These are phyloP conservation scores for Asterochloris sp. DNA, from an alignment of 139 green algal genomes.

Conservation along the genomic window DNA sequence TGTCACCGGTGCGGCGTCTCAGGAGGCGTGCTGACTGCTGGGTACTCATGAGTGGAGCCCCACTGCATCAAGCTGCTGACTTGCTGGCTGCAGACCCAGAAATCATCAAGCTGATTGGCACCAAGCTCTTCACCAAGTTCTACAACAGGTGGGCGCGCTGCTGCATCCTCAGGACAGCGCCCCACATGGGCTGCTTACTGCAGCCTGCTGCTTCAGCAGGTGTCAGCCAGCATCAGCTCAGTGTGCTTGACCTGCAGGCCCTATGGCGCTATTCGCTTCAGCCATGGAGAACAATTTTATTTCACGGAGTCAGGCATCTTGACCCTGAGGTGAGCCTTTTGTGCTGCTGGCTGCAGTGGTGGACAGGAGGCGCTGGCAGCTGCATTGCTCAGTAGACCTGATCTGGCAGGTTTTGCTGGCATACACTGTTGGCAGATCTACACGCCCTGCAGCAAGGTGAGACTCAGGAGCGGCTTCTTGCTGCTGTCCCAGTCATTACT, in stretches of 20 bases:
- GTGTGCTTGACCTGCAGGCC: not conserved
- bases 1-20: not conserved
- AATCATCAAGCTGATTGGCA: slow-evolving; percentile 8
- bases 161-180: too few relatives aligned
- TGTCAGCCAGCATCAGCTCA: too few relatives aligned
- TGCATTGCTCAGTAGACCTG: not conserved
- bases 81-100: slow-evolving; percentile 9
- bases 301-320: slow-evolving; percentile 15
- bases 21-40: not conserved
- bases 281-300: slow-evolving; percentile 1
- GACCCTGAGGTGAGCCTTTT: not conserved
- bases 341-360: not conserved
- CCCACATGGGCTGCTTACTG: too few relatives aligned
- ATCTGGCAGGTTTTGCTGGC: not conserved
- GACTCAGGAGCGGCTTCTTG: too few relatives aligned
- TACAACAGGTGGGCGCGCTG: not conserved
- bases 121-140: slow-evolving; percentile 14
- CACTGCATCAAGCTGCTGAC: not conserved
- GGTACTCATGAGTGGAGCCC: not conserved
- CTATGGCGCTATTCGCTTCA: slow-evolving; percentile 7
- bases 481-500: too few relatives aligned
- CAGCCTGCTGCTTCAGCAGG: too few relatives aligned
- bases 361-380: not conserved
- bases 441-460: not conserved
- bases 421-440: not conserved